These are phyloP conservation scores for Hemisphaericaspora xylofermentans DNA, from an alignment of 1,139 yeast genomes.

Conservation along the genomic window DNA sequence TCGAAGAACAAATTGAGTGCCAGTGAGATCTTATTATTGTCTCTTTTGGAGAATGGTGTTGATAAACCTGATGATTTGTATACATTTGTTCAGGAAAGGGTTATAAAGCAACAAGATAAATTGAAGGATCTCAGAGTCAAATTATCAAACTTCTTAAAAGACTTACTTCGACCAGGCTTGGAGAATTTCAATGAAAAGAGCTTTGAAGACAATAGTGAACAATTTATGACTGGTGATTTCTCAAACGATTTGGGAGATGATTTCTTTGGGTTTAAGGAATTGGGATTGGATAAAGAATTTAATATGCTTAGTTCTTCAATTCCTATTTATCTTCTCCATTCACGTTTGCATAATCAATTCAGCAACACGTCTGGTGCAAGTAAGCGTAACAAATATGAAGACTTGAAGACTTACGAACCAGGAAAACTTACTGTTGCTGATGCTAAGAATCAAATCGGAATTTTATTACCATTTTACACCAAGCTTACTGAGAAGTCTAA, in stretches of 20 bases:
- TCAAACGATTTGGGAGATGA: slow-evolving; percentile 92
- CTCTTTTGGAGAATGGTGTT: slow-evolving; percentile 83
- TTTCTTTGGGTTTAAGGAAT: slow-evolving; percentile 92
- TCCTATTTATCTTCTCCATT: slow-evolving; percentile 85
- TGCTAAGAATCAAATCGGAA: slow-evolving; percentile 53
- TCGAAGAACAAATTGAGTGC: slow-evolving; percentile 47
- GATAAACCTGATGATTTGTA: slow-evolving; percentile 76
- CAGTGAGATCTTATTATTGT: slow-evolving; percentile 53
- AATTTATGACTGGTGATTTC: slow-evolving; percentile 91
- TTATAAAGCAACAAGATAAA: slow-evolving; percentile 67
- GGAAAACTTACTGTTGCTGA: slow-evolving; percentile 51
- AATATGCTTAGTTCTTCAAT: slow-evolving; percentile 84
- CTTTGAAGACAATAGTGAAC: slow-evolving; percentile 89
- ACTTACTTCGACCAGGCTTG: slow-evolving; percentile 78
- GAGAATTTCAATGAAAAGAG: slow-evolving; percentile 73
- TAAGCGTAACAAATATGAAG: slow-evolving; percentile 59
- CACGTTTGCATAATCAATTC: slow-evolving; percentile 61
- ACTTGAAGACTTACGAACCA: slow-evolving; percentile 53
- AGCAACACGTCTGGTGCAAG: slow-evolving; percentile 39
- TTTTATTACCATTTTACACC: slow-evolving; percentile 58
- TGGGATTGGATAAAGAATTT: slow-evolving; percentile 91
- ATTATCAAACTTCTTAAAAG: slow-evolving; percentile 73
- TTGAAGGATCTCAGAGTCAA: slow-evolving; percentile 67
- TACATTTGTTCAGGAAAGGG: slow-evolving; percentile 70
- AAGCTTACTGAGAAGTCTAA: slow-evolving; percentile 55